A percentile compares a stretch with the other conserved stretches of the same genome.
These are phyloP conservation scores for Cercophora samala DNA, from an alignment of 495 filamentous ascomycete genomes.

Conservation along the genomic window DNA sequence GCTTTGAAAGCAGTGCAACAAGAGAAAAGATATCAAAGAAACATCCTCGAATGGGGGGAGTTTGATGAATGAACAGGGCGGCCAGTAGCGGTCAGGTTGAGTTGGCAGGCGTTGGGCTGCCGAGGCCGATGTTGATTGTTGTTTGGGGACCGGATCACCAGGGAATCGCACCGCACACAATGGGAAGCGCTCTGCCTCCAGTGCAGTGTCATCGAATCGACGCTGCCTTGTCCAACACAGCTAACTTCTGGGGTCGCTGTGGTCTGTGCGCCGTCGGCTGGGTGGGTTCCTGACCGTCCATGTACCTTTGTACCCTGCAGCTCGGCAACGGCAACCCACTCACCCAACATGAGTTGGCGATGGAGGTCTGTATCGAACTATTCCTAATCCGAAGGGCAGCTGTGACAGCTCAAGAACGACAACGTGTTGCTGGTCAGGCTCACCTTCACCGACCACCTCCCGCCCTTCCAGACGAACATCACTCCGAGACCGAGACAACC, in stretches of 20 bases:
- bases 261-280: background rate
- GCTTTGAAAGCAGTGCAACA: slow-evolving; percentile 1
- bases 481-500: background rate
- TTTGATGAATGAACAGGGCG: background rate
- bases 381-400: background rate
- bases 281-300: background rate
- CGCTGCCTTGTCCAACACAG: slow-evolving; percentile 4
- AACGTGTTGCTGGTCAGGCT: background rate
- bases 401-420: background rate
- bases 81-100: slow-evolving; percentile 18
- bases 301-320: slow-evolving; percentile 6
- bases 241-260: background rate
- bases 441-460: background rate
- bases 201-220: slow-evolving; percentile 2
- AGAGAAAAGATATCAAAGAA: slow-evolving; percentile 20
- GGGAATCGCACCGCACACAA: background rate
- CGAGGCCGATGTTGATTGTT: slow-evolving; percentile 24
- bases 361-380: background rate
- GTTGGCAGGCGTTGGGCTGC: slow-evolving; percentile 15
- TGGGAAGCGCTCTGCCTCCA: background rate
- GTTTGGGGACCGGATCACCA: slow-evolving; percentile 23
- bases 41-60: slow-evolving; percentile 17
- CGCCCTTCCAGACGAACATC: background rate
- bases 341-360: slow-evolving; percentile 8
- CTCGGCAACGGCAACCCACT: slow-evolving; percentile 13